Evolutionary conservation across 2,329 filamentous ascomycete species (phyloP).

Genomic region (Setomelanomma holmii): DNA sequence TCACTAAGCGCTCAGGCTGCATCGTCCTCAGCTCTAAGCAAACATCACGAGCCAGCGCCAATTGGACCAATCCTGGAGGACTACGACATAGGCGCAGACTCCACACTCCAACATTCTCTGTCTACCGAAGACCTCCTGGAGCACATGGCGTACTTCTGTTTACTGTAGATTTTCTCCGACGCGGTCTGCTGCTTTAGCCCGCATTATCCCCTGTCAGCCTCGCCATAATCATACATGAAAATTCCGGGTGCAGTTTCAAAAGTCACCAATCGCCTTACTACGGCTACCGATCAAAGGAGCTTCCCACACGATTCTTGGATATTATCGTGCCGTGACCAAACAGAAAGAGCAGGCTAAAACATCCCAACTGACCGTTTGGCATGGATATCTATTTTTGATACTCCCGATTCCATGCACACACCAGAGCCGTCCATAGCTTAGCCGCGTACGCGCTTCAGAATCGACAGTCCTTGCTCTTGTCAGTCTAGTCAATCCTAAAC

Average conservation of each 20-base stretch:
- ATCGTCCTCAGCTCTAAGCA: slow-evolving; percentile 28
- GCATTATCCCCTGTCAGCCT: slow-evolving; percentile 37
- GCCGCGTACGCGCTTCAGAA: slow-evolving; percentile 35
- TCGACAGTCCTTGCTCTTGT: slow-evolving; percentile 35
- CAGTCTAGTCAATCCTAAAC: slow-evolving; percentile 34
- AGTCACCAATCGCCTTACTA: slow-evolving; percentile 27
- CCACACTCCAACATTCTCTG: slow-evolving; percentile 13
- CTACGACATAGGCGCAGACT: slow-evolving; percentile 20
- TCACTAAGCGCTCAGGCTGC: slow-evolving; percentile 44
- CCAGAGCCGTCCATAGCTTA: slow-evolving; percentile 26
- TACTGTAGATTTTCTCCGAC: slow-evolving; percentile 24
- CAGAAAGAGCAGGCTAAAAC: slow-evolving; percentile 33
- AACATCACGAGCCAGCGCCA: slow-evolving; percentile 38
- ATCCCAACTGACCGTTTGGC: slow-evolving; percentile 24
- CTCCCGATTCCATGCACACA: slow-evolving; percentile 22
- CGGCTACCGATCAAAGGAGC: slow-evolving; percentile 29
- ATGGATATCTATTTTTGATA: slow-evolving; percentile 44
- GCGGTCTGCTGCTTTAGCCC: slow-evolving; percentile 21
- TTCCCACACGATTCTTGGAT: slow-evolving; percentile 17
- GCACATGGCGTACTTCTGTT: slow-evolving; percentile 27
- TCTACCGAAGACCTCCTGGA: slow-evolving; percentile 25
- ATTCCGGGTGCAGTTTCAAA: slow-evolving; percentile 36
- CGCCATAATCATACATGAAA: slow-evolving; percentile 33
- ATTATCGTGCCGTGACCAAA: slow-evolving; percentile 27
- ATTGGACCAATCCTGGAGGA: slow-evolving; percentile 39